A percentile compares a stretch with the other conserved stretches of the same genome.
These are phyloP conservation scores for Pythium phragmitis DNA, from an alignment of 352 stramenopile species.

Conservation along the genomic window DNA sequence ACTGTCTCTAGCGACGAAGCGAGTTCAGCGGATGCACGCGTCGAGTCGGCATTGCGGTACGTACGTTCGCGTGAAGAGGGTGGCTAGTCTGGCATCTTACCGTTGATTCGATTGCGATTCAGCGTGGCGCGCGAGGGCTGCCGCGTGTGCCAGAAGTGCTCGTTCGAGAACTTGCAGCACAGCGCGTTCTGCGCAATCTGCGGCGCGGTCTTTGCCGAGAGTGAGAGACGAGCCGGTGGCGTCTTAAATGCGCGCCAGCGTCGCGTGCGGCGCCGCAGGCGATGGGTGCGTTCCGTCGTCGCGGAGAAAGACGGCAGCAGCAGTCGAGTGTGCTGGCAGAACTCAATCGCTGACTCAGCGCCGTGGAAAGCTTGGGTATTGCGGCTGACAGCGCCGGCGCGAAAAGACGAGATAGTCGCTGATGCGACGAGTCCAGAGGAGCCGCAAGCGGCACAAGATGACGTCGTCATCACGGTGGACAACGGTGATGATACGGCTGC, in stretches of 20 bases:
- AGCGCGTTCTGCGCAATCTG: constrained; percentile 19
- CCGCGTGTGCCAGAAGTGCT: constrained; percentile 1
- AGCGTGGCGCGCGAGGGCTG: constrained; percentile 8
- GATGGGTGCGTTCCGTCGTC: not conserved
- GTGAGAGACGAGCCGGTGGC: not conserved
- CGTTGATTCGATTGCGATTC: not conserved
- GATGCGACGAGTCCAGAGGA: not conserved
- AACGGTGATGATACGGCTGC: not conserved
- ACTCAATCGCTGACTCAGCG: not conserved
- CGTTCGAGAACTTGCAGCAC: constrained; percentile 14
- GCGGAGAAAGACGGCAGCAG: not conserved
- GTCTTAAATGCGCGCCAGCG: constrained; percentile 6
- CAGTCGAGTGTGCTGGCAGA: not conserved
- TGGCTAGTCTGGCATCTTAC: not conserved
- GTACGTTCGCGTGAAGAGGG: not conserved
- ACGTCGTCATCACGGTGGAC: constrained; percentile 1
- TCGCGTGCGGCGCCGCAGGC: constrained; percentile 5
- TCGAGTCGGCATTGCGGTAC: constrained; percentile 16
- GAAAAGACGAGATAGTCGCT: not conserved
- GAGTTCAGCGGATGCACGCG: constrained; percentile 10
- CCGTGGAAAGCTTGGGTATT: not conserved
- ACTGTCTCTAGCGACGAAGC: not conserved
- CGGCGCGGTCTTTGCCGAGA: not conserved
- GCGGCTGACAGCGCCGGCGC: not conserved
- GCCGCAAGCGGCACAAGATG: not conserved